Evolutionary conservation across 768 basidiomycete genomes (phyloP), one percentile per base, ranked within the genome.

Genomic region (Suillus americanus): DNA sequence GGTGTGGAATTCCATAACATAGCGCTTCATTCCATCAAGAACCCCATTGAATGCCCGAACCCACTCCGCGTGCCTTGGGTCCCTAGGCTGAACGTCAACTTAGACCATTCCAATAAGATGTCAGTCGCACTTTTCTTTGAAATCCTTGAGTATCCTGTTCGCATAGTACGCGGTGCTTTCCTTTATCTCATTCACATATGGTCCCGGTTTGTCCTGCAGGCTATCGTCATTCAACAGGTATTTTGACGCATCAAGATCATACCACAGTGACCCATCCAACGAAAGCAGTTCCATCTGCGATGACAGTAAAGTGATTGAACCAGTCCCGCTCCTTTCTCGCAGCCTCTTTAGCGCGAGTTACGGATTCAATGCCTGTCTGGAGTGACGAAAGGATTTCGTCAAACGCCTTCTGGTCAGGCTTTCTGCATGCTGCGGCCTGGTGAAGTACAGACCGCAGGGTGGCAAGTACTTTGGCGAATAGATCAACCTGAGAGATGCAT

Each of bases 261-360:
- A 96, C 96, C 60, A 86, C 80, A 38, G 88, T 83, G 50, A 99
- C 87, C 97, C 97, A 99, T 28, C 90, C 96, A 66, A 94, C 87
- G 23, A 83, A 86, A 5, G 90, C 83, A 1, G 86, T 89, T 23
- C 92, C 94, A 71, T 96, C 95, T 3, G 89, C 86, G n/a, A 97
- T 81, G 30, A 88, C 85, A 37, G 86, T 88, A 30, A 98, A 80
- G 72, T 96, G 94, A 50, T 85, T 87, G 69, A 85, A 87, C 89
- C 91, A 95, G 54, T 94, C 91, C 62, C 90, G 83, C 62, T 91
- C 89, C 73, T 89, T 86, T 66, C 92, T 79, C 66, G 89, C 89
- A 41, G 87, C 86, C 66, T 97, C 95, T 78, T 95, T 95, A 67
- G 90, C 81, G 51, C 89, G 88, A n/a, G 85, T 82, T 66, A 97